Base-by-base conservation (phyloP, 257 asterid genomes). In the Schizonepeta tenuifolia region DNA sequence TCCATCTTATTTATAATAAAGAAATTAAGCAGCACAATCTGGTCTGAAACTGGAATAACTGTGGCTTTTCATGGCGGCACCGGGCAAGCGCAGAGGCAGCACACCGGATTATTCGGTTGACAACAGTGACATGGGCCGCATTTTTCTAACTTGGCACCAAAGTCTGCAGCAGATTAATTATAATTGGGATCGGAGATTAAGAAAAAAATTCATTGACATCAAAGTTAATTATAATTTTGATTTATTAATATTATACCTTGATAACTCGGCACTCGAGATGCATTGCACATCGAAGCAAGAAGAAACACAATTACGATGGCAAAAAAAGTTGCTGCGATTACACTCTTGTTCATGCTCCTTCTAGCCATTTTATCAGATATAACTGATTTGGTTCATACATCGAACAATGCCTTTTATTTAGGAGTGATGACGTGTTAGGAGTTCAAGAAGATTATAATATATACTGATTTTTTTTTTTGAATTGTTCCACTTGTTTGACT, bases 41-140 rank as follows among this genome's bases (percentile, higher is more conserved):
- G 53, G 53, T 15, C 20, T 1, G 20, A 47, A 47, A 47, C 8
- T 15, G 53, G 7, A 47, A 47, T 2, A 1, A 47, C 9, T 15
- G 53, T 13, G 53, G 53, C 53, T 4, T 47, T 47, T 47, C 53
- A 47, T 1, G 53, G 53, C 53, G 53, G 53, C 53, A 47, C 53
- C 8, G 53, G 53, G 53, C 53, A 47, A 4, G 53, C 53, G 53
- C 53, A 47, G 53, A 47, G 53, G 53, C 53, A 47, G 53, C 53
- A 47, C 20, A 47, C 28, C 11, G 81, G 81, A 6, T n/a, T 71
- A 41, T 56, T 47, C 11, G 81, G 81, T 58, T 65, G 20, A 72
- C 77, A 77, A 33, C 80, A 76, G 43, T 12, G 20, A 57, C 80
- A 76, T n/a, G 76, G 72, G 6, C 77, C 77, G 36, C 81, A 70